phyloP scores from a whole-genome alignment of 176 grass and related monocot species.

The Triticum urartu region DNA sequence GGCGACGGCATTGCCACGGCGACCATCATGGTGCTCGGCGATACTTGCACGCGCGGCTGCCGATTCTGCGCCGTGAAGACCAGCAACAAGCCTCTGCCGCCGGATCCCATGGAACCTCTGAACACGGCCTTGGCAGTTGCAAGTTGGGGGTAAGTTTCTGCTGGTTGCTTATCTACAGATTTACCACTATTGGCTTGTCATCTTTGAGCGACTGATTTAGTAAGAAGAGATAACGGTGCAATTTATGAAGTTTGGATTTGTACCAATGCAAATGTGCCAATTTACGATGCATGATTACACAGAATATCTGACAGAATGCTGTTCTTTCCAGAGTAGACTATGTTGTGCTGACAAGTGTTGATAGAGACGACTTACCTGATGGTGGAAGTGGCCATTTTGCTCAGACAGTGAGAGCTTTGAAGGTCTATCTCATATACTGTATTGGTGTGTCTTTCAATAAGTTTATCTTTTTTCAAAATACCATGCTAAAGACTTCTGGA shows the following conservation, averaged over 20 bases:
- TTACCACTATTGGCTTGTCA: background rate
- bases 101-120: constrained; percentile 70
- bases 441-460: background rate
- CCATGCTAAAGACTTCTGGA: background rate
- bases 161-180: background rate
- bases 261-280: background rate
- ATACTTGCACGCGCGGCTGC: constrained; percentile 87
- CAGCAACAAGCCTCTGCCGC: constrained; percentile 67
- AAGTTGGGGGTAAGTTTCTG: constrained; percentile 62
- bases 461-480: background rate
- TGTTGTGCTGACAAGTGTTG: constrained; percentile 90
- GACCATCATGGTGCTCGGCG: constrained; percentile 98
- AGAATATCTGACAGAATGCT: background rate
- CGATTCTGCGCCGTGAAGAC: constrained; percentile 93
- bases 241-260: background rate
- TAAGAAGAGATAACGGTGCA: background rate
- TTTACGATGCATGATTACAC: background rate
- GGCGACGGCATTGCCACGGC: constrained; percentile 90
- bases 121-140: constrained; percentile 76
- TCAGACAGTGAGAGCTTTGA: constrained; percentile 77
- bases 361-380: constrained; percentile 88
- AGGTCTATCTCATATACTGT: constrained; percentile 45
- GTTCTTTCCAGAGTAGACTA: constrained; percentile 75
- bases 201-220: background rate
- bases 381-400: constrained; percentile 90